These are phyloP conservation scores for Neurospora africana DNA, from an alignment of 495 filamentous ascomycete genomes.

Conservation along the genomic window DNA sequence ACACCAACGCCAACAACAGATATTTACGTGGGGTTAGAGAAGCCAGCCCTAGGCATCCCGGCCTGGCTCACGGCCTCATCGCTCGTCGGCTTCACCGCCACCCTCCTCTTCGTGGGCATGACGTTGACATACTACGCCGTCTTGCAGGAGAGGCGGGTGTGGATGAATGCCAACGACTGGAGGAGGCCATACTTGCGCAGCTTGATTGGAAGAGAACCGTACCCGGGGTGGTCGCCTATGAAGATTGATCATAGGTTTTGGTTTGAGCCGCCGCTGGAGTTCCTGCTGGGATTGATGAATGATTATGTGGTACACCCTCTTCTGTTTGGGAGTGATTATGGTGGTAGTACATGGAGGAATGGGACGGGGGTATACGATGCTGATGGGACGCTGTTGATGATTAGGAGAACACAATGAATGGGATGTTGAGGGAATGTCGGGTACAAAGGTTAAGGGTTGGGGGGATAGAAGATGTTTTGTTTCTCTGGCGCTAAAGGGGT, in stretches of 20 bases:
- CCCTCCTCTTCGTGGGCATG: not conserved
- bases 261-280: not conserved
- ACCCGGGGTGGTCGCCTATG: conserved; percentile 7
- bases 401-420: not conserved
- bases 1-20: not conserved
- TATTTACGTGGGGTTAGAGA: not conserved
- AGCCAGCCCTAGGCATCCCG: not conserved
- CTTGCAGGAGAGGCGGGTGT: conserved; percentile 9
- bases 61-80: not conserved
- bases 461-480: not conserved
- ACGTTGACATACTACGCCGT: conserved; percentile 9
- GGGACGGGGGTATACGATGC: not conserved
- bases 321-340: not conserved
- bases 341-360: not conserved
- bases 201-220: not conserved
- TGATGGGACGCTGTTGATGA: not conserved
- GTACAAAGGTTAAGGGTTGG: not conserved
- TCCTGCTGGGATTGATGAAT: not conserved
- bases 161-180: conserved; percentile 11
- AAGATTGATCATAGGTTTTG: conserved; percentile 7
- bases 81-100: conserved; percentile 1
- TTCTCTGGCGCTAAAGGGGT: not conserved
- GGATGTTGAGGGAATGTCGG: not conserved
- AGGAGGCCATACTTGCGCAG: conserved; percentile 8
- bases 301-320: not conserved